phyloP scores from a whole-genome alignment of 805 yeast species.

The Babjeviella inositovora region DNA sequence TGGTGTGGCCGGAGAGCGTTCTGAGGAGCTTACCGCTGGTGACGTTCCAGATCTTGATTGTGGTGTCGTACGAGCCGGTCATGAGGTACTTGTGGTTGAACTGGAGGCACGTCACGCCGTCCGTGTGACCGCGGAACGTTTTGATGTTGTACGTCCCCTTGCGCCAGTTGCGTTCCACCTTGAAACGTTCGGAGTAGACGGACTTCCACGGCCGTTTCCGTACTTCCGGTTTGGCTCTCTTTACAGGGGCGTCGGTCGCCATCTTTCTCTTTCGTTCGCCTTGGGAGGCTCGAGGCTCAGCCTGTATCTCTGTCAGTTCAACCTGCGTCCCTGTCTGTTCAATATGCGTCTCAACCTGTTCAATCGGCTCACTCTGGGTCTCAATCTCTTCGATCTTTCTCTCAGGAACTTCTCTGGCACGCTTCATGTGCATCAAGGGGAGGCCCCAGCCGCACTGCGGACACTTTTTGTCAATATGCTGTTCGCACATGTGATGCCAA shows the following conservation, averaged over 20 bases:
- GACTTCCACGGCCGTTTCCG: slow-evolving; percentile 95
- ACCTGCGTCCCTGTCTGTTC: no score
- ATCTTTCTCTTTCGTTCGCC: slow-evolving; percentile 5
- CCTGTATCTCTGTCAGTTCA: slow-evolving; percentile 1
- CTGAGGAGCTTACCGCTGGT: slow-evolving; percentile 62
- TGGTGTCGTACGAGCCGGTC: slow-evolving; percentile 86
- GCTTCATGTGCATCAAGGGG: slow-evolving; percentile 82
- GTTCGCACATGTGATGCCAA: slow-evolving; percentile 98
- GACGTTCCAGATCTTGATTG: slow-evolving; percentile 87
- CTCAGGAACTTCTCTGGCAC: slow-evolving; percentile 31
- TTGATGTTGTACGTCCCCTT: slow-evolving; percentile 54
- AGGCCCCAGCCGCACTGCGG: slow-evolving; percentile 99
- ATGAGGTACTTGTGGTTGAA: slow-evolving; percentile 62
- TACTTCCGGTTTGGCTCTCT: slow-evolving; percentile 6
- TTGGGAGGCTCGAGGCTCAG: slow-evolving; percentile 1
- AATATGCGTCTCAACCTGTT: slow-evolving; percentile 6
- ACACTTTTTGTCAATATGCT: slow-evolving; percentile 93
- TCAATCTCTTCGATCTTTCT: slow-evolving; percentile 5
- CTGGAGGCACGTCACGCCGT: slow-evolving; percentile 79
- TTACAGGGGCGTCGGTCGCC: slow-evolving; percentile 2
- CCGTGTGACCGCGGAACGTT: slow-evolving; percentile 68
- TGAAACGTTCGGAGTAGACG: slow-evolving; percentile 80
- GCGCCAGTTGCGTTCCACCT: slow-evolving; percentile 91
- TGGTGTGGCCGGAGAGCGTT: slow-evolving; percentile 76
- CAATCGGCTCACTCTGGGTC: slow-evolving; percentile 7